Percentiles rank a stretch among this genome's conserved stretches.
phyloP scores from a whole-genome alignment of 139 green algal species.

The Tetratostichococcus sp. region DNA sequence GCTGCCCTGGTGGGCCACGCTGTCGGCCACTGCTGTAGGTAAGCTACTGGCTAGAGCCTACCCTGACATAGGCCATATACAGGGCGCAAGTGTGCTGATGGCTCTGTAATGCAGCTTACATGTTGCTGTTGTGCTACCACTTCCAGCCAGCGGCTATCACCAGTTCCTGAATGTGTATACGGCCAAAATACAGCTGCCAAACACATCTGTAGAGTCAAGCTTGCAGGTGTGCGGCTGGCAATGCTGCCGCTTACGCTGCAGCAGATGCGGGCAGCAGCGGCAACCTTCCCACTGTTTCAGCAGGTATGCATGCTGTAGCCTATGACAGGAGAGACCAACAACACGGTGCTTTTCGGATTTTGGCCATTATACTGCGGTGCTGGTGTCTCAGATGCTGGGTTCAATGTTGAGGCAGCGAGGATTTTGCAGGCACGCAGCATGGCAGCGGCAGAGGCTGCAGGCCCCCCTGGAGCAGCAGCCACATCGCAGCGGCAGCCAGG shows the following conservation, averaged over 20 bases:
- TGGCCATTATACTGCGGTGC: too few relatives aligned
- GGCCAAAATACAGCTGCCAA: not conserved
- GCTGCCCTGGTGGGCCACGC: constrained; percentile 60
- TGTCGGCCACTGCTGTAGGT: constrained; percentile 26
- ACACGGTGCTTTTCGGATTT: too few relatives aligned
- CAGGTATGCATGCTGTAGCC: constrained; percentile 5
- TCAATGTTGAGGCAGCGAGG: not conserved
- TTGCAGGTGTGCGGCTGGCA: constrained; percentile 25
- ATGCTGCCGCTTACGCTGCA: constrained; percentile 38
- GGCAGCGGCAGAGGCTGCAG: not conserved
- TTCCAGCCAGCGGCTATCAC: not conserved
- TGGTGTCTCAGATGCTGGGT: not conserved
- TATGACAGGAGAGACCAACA: not conserved
- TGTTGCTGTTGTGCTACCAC: not conserved
- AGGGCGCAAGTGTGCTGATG: too few relatives aligned
- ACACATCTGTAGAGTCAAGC: not conserved
- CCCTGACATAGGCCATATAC: too few relatives aligned
- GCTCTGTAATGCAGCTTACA: too few relatives aligned
- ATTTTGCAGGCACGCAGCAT: not conserved
- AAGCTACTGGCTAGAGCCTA: constrained; percentile 3
- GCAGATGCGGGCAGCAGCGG: constrained; percentile 24
- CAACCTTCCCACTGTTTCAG: constrained; percentile 16
- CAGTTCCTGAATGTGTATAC: not conserved
- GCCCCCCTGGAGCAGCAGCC: not conserved
- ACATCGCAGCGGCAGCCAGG: not conserved